phyloP scores from a whole-genome alignment of 305 asterid species.

The Nicotiana rustica region DNA sequence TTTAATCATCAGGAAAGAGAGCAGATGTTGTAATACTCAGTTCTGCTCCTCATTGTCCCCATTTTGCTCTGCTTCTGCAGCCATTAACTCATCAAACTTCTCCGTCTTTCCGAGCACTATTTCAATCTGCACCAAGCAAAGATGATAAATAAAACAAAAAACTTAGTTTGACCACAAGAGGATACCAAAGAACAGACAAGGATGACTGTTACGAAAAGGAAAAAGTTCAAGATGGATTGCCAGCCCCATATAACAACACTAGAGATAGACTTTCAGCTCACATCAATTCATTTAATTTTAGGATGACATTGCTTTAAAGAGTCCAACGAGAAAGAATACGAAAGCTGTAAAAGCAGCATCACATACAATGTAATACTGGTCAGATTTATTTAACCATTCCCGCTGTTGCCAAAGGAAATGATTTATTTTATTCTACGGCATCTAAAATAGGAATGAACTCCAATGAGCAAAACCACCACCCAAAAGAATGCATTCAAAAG shows the following conservation, averaged over 20 bases:
- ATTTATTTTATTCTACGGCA: background rate
- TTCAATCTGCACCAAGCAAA: conserved; percentile 51
- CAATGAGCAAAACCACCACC: background rate
- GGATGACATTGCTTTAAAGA: background rate
- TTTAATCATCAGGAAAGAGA: background rate
- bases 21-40: conserved; percentile 29
- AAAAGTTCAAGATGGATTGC: background rate
- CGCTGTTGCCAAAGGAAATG: background rate
- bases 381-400: background rate
- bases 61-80: conserved; percentile 50
- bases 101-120: conserved; percentile 52
- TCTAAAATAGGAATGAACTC: background rate
- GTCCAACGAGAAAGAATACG: background rate
- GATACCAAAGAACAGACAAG: background rate
- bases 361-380: background rate
- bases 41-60: conserved; percentile 47
- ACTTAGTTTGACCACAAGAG: background rate
- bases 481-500: background rate
- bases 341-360: conserved; percentile 9
- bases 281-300: background rate
- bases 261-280: background rate
- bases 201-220: background rate
- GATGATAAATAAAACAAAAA: background rate
- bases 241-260: background rate
- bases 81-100: conserved; percentile 57